These are phyloP conservation scores for Saccharomycopsis phalli DNA, from an alignment of 1,139 yeast genomes.

Conservation along the genomic window DNA sequence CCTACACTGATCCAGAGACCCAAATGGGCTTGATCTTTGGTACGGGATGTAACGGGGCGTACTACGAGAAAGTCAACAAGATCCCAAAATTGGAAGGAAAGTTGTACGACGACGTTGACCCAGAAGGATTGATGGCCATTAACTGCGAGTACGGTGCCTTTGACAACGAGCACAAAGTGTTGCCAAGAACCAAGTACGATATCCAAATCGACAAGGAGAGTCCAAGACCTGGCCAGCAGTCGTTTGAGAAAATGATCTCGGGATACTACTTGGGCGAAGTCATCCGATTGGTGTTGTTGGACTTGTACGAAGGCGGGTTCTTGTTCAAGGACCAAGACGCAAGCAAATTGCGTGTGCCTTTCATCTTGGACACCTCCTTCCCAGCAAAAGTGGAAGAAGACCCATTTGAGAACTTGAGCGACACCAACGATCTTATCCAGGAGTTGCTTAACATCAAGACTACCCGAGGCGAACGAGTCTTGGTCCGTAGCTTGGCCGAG, in stretches of 20 bases:
- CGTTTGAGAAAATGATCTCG: conserved; percentile 95
- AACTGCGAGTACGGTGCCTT: conserved; percentile 98
- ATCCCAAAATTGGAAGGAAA: conserved; percentile 80
- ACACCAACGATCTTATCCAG: conserved; percentile 60
- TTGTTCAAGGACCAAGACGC: conserved; percentile 66
- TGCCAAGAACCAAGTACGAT: conserved; percentile 91
- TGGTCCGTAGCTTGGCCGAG: conserved; percentile 77
- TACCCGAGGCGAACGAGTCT: conserved; percentile 69
- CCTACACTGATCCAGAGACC: conserved; percentile 81
- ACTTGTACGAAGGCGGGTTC: conserved; percentile 53
- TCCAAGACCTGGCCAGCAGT: conserved; percentile 95
- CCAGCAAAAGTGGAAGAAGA: conserved; percentile 85
- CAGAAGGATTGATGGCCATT: conserved; percentile 75
- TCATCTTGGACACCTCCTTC: conserved; percentile 80
- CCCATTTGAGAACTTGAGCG: conserved; percentile 77
- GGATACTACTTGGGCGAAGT: conserved; percentile 96
- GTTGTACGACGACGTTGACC: conserved; percentile 53
- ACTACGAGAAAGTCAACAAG: conserved; percentile 66
- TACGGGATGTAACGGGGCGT: conserved; percentile 97
- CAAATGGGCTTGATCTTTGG: conserved; percentile 96
- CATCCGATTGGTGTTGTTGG: conserved; percentile 70
- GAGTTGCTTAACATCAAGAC: conserved; percentile 51
- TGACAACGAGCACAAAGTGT: conserved; percentile 74
- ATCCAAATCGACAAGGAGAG: conserved; percentile 69
- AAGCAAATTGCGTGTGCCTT: conserved; percentile 48